Evolutionary conservation across 1,139 yeast species (phyloP).

Genomic region (Meyerozyma elateridarum): DNA sequence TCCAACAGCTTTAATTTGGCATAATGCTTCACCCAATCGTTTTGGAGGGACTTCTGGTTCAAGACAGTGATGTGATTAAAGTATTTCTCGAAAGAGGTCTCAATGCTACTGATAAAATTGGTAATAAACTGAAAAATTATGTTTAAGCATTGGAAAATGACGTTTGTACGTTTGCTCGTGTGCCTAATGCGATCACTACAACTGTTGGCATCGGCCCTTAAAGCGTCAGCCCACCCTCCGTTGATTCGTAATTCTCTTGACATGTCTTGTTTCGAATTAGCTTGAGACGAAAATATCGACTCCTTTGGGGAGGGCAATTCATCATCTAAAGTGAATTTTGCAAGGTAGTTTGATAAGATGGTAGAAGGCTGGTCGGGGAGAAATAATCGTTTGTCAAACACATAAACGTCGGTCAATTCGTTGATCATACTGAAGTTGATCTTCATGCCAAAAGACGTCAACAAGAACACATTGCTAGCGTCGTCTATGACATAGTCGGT

Average conservation of each 20-base stretch:
- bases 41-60: conserved; percentile 42
- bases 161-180: conserved; percentile 27
- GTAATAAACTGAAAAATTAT: conserved; percentile 58
- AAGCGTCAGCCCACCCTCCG: conserved; percentile 26
- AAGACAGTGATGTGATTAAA: conserved; percentile 44
- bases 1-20: conserved; percentile 31
- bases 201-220: conserved; percentile 17
- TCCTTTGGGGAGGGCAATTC: conserved; percentile 42
- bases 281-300: conserved; percentile 16
- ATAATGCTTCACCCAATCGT: conserved; percentile 46
- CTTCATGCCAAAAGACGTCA: conserved; percentile 62
- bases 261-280: conserved; percentile 17
- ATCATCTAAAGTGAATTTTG: conserved; percentile 27
- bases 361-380: conserved; percentile 8
- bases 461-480: conserved; percentile 46
- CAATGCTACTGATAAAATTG: conserved; percentile 45
- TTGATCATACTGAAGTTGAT: conserved; percentile 48
- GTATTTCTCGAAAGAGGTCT: conserved; percentile 47
- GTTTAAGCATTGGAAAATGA: conserved; percentile 48
- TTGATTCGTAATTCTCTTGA: conserved; percentile 21
- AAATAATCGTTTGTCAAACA: conserved; percentile 56
- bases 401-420: conserved; percentile 48
- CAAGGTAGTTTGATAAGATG: conserved; percentile 16
- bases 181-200: conserved; percentile 19
- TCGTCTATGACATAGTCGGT: conserved; percentile 13